A percentile compares a stretch with the other conserved stretches of the same genome.
These are phyloP conservation scores for Sedum album DNA, from an alignment of 164 flowering plant genomes.

Conservation along the genomic window DNA sequence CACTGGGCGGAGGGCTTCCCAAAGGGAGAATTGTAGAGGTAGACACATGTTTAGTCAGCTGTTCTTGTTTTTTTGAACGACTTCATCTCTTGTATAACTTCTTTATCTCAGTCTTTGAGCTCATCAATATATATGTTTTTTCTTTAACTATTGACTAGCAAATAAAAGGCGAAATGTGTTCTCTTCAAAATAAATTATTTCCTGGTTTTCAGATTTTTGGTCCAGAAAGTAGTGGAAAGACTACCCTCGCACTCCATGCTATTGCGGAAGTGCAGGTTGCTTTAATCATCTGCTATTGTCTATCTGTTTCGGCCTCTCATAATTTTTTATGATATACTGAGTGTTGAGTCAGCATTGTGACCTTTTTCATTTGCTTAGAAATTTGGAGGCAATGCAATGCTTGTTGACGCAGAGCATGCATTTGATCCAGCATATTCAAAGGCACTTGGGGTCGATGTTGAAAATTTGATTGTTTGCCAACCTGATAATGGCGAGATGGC, in stretches of 20 bases:
- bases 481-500: constrained; percentile 99
- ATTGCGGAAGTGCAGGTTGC: constrained; percentile 98
- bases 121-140: neutral
- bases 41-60: too few species aligned
- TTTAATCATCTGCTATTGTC: neutral
- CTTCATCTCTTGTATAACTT: neutral
- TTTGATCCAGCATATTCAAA: constrained; percentile 97
- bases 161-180: too few species aligned
- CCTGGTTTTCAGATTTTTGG: constrained; percentile 65
- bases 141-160: too few species aligned
- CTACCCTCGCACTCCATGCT: constrained; percentile 95
- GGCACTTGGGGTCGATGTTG: constrained; percentile 91
- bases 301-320: neutral
- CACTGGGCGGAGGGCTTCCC: constrained; percentile 96
- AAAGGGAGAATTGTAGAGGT: constrained; percentile 99
- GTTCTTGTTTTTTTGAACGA: neutral
- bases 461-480: constrained; percentile 92
- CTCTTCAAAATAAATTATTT: too few species aligned
- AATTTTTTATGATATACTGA: constrained; percentile 2
- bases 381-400: constrained; percentile 97
- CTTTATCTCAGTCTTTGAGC: too few species aligned
- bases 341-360: constrained; percentile 14
- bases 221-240: constrained; percentile 99
- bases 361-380: constrained; percentile 39
- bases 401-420: constrained; percentile 99